Evolutionary conservation across 2,329 filamentous ascomycete genomes (phyloP).

Genomic region (Pseudovirgaria hyperparasitica): DNA sequence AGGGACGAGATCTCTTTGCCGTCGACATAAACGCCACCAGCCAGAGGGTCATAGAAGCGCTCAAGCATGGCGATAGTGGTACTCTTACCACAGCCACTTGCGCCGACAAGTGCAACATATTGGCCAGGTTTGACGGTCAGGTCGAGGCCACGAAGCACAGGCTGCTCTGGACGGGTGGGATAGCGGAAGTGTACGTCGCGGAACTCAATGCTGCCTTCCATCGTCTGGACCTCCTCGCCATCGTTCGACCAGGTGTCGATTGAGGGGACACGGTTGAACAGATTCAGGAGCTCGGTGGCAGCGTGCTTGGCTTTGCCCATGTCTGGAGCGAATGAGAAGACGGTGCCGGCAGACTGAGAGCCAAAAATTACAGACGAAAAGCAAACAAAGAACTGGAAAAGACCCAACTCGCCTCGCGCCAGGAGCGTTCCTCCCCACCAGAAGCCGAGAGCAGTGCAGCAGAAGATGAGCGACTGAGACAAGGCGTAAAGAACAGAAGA

Average conservation of each 20-base stretch:
- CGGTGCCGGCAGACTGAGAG: conserved; percentile 77
- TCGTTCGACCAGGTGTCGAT: conserved; percentile 72
- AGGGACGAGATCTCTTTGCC: conserved; percentile 65
- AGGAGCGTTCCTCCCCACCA: conserved; percentile 25
- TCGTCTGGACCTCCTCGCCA: conserved; percentile 46
- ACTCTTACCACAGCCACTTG: conserved; percentile 81
- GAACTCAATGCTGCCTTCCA: conserved; percentile 74
- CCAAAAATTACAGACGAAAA: conserved; percentile 84
- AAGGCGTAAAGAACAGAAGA: conserved; percentile 71
- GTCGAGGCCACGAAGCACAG: conserved; percentile 76
- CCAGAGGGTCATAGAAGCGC: conserved; percentile 78
- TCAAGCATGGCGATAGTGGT: conserved; percentile 82
- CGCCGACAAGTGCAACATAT: conserved; percentile 78
- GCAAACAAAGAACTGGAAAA: conserved; percentile 87
- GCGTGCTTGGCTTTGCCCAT: conserved; percentile 88
- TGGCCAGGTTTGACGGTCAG: conserved; percentile 61
- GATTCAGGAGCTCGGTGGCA: conserved; percentile 59
- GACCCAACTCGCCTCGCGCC: conserved; percentile 37
- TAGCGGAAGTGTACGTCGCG: conserved; percentile 90
- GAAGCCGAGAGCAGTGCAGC: conserved; percentile 37
- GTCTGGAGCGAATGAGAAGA: conserved; percentile 82
- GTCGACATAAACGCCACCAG: conserved; percentile 68
- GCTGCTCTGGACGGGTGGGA: conserved; percentile 74
- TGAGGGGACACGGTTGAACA: conserved; percentile 66
- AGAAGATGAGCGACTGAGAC: conserved; percentile 72